Evolutionary conservation across 768 basidiomycete species (phyloP).

Genomic region (Lactarius trivialis): DNA sequence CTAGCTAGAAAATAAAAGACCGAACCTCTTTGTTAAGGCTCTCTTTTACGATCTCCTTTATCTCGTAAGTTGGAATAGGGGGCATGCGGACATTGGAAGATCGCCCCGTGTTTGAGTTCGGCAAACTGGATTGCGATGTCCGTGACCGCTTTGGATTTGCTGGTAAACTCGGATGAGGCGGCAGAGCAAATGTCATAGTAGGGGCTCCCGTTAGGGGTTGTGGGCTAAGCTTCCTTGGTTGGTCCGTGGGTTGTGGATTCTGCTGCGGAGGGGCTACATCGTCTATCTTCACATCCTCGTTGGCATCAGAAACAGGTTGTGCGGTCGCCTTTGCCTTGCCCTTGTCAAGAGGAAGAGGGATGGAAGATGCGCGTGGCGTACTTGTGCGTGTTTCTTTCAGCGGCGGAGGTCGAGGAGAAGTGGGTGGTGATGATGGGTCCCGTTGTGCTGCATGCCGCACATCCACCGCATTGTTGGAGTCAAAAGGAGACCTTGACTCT

Average conservation of each 20-base stretch:
- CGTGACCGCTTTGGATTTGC: slow-evolving; percentile 10
- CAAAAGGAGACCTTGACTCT: slow-evolving; percentile 3
- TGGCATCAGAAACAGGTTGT: not conserved
- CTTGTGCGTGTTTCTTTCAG: not conserved
- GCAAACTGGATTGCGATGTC: not conserved
- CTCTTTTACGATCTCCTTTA: slow-evolving; percentile 17
- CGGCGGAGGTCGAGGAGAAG: slow-evolving; percentile 6
- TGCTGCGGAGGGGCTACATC: slow-evolving; percentile 3
- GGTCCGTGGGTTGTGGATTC: slow-evolving; percentile 10
- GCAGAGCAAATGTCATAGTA: not conserved
- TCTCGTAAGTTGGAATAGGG: slow-evolving; percentile 8
- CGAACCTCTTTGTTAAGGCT: slow-evolving; percentile 13
- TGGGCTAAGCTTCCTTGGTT: slow-evolving; percentile 12
- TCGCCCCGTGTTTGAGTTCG: slow-evolving; percentile 2
- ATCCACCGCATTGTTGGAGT: not conserved
- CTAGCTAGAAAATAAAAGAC: not conserved
- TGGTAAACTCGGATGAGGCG: not conserved
- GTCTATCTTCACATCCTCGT: slow-evolving; percentile 18
- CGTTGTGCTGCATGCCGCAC: slow-evolving; percentile 4
- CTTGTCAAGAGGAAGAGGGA: slow-evolving; percentile 6
- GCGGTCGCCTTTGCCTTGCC: slow-evolving; percentile 16
- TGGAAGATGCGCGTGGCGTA: not conserved
- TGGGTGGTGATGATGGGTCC: slow-evolving; percentile 4
- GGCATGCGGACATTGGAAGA: slow-evolving; percentile 15
- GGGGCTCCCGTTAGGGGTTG: slow-evolving; percentile 3